Percentiles rank a stretch among this genome's conserved stretches.
These are phyloP conservation scores for Phytophthora lateralis DNA, from an alignment of 352 stramenopile species.

Conservation along the genomic window DNA sequence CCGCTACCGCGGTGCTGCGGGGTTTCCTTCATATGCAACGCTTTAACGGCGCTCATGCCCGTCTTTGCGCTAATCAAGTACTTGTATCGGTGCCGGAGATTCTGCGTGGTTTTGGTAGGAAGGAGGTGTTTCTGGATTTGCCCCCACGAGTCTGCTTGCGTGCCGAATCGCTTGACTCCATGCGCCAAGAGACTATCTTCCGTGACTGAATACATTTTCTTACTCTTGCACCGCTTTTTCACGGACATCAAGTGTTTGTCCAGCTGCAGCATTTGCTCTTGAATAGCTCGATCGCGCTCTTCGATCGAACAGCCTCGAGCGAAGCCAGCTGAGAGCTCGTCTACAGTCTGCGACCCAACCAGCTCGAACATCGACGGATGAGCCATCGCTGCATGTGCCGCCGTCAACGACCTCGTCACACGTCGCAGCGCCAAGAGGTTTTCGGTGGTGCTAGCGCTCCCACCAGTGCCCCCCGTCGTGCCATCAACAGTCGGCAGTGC, in stretches of 20 bases:
- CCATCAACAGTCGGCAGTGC: slow-evolving; percentile 4
- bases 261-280: slow-evolving; percentile 69
- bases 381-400: slow-evolving; percentile 75
- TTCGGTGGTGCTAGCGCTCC: slow-evolving; percentile 13
- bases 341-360: slow-evolving; percentile 64
- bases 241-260: slow-evolving; percentile 71
- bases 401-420: slow-evolving; percentile 79
- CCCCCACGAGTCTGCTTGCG: slow-evolving; percentile 54
- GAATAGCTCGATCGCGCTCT: slow-evolving; percentile 57
- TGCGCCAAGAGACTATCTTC: slow-evolving; percentile 77
- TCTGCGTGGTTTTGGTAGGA: slow-evolving; percentile 51
- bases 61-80: slow-evolving; percentile 73
- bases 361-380: slow-evolving; percentile 90
- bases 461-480: slow-evolving; percentile 2
- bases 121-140: slow-evolving; percentile 72
- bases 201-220: slow-evolving; percentile 55
- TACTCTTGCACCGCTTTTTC: slow-evolving; percentile 45
- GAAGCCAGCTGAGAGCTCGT: slow-evolving; percentile 59
- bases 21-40: slow-evolving; percentile 49
- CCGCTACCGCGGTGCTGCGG: slow-evolving; percentile 41
- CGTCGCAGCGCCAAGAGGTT: slow-evolving; percentile 49
- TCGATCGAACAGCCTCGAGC: slow-evolving; percentile 45
- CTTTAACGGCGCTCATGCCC: slow-evolving; percentile 63
- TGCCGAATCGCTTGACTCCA: slow-evolving; percentile 68
- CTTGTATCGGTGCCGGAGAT: slow-evolving; percentile 69